Evolutionary conservation across 768 basidiomycete species (phyloP), one percentile per base, ranked within the genome.

Genomic region (Lenzites betulinus): DNA sequence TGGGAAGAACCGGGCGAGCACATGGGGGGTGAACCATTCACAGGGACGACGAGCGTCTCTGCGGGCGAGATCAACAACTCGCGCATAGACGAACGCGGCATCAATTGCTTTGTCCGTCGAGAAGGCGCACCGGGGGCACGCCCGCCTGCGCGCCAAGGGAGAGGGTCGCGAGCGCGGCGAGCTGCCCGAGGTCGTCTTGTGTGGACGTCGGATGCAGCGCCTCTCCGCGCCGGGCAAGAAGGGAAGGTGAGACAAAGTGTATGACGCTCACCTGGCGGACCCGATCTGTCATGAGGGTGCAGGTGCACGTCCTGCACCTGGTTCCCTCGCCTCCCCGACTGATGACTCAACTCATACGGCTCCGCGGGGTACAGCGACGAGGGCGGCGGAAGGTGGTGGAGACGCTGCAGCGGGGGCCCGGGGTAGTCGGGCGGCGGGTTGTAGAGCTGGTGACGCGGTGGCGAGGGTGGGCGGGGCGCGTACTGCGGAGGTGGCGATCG

Each of bases 371-470:
- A 51, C 16, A 67, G 52, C 38, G 66, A 50, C 3, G 71, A 64
- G 15, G 70, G 68, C 20, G 69, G 67, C 8, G 67, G 67, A 11
- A 66, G 68, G 7, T 57, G 60, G 49, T 51, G 67, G 30, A 47
- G 25, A 33, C 61, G 64, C 28, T 64, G 67, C n/a, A 56, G 20
- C 30, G 39, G 56, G 25, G 43, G 44, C 8, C 44, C 54, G n/a
- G 54, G 55, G 28, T 60, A 60, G 44, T 60, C 62, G 30, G 55
- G 53, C 48, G 67, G 65, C 60, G 20, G 66, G 53, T n/a, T 53
- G 51, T 58, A 58, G 9, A 39, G 28, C 13, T 41, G 56, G 42
- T 64, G 68, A 30, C 62, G 65, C 35, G 64, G 54, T 42, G 62
- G 62, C n/a, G 65, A 58, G 18, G 46, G 57, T 16, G 64, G 58